These are phyloP conservation scores for Poterioochromonas sp. DNA, from an alignment of 352 stramenopile genomes.

Conservation along the genomic window DNA sequence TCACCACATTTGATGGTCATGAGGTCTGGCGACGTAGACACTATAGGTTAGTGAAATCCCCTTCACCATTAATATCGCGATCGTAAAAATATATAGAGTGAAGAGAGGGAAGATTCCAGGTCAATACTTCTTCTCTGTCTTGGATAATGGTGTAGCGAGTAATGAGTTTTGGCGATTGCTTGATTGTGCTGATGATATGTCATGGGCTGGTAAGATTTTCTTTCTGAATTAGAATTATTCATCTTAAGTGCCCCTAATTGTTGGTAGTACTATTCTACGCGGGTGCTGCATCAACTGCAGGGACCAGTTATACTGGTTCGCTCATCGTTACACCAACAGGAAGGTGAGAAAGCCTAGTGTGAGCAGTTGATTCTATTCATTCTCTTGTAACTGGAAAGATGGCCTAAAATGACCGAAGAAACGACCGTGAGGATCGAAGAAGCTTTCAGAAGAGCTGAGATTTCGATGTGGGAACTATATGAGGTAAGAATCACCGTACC, in stretches of 20 bases:
- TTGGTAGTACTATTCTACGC: slow-evolving; percentile 42
- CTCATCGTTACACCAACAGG: slow-evolving; percentile 42
- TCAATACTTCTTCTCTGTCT: slow-evolving; percentile 45
- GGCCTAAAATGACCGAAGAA: background rate
- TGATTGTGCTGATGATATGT: slow-evolving; percentile 44
- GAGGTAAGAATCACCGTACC: background rate
- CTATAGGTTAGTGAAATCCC: slow-evolving; percentile 36
- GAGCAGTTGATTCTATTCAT: too few species aligned
- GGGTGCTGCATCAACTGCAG: slow-evolving; percentile 43
- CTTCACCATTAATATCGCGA: background rate
- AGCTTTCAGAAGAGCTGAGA: background rate
- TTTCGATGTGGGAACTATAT: background rate
- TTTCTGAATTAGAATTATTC: background rate
- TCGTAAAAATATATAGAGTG: background rate
- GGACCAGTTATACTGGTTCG: slow-evolving; percentile 43
- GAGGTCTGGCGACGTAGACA: slow-evolving; percentile 46
- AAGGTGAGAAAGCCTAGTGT: too few species aligned
- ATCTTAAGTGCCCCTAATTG: too few species aligned
- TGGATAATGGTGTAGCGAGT: slow-evolving; percentile 46
- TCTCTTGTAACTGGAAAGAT: too few species aligned
- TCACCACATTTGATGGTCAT: slow-evolving; percentile 44
- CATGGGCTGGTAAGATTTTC: slow-evolving; percentile 31
- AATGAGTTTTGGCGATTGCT: slow-evolving; percentile 48
- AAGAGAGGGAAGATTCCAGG: slow-evolving; percentile 36
- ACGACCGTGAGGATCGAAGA: background rate